phyloP scores from a whole-genome alignment of 1,139 yeast species.

The Diutina sp. region DNA sequence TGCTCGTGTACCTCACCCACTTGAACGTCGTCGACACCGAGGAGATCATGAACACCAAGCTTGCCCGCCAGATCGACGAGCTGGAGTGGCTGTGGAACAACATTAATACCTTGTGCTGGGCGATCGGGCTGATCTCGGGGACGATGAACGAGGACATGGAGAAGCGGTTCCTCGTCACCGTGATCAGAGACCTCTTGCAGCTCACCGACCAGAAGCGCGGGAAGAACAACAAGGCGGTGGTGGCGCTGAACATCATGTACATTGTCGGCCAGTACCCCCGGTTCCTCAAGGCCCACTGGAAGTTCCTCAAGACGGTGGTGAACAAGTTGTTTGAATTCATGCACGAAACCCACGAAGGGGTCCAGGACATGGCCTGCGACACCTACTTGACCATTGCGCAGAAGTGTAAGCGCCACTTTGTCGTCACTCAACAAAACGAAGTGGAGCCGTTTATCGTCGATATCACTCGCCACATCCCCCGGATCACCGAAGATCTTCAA shows the following conservation, averaged over 20 bases:
- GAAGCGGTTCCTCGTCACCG: constrained; percentile 82
- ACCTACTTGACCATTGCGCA: constrained; percentile 91
- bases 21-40: constrained; percentile 92
- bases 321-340: constrained; percentile 92
- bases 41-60: constrained; percentile 81
- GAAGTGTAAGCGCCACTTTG: constrained; percentile 93
- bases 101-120: constrained; percentile 96
- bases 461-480: constrained; percentile 70
- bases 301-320: constrained; percentile 88
- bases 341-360: constrained; percentile 99
- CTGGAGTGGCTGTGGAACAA: constrained; percentile 99
- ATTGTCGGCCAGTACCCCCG: constrained; percentile 98
- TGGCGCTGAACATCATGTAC: constrained; percentile 97
- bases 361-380: constrained; percentile 99
- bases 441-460: constrained; percentile 88
- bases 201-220: constrained; percentile 95
- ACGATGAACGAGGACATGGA: constrained; percentile 98
- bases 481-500: constrained; percentile 81
- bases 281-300: constrained; percentile 96
- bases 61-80: constrained; percentile 88
- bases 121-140: constrained; percentile 97
- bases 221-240: constrained; percentile 96
- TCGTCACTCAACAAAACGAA: constrained; percentile 76
- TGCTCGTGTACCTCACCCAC: constrained; percentile 87
- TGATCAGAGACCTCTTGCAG: constrained; percentile 80